These are phyloP conservation scores for Alliaria petiolata DNA, from an alignment of 345 rosid genomes.

Conservation along the genomic window DNA sequence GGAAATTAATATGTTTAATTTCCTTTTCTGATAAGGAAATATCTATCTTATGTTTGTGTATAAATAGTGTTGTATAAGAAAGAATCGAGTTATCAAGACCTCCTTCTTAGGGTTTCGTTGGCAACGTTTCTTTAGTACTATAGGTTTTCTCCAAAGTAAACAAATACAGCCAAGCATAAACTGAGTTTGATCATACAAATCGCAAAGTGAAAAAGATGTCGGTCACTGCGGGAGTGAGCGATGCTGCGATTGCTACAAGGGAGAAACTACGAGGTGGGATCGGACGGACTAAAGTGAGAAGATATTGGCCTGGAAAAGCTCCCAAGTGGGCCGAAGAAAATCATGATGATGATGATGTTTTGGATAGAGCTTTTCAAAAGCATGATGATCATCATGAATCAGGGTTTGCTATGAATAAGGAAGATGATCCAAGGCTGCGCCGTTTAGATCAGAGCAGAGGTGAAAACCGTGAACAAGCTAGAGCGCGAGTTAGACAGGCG, in stretches of 20 bases:
- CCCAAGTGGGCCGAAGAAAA: constrained; percentile 67
- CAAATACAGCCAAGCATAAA: too few relatives aligned
- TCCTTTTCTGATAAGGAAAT: neutral
- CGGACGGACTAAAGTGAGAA: constrained; percentile 48
- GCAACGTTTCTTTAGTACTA: too few relatives aligned
- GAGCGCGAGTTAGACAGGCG: constrained; percentile 40
- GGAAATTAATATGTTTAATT: too few relatives aligned
- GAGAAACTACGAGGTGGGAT: constrained; percentile 59
- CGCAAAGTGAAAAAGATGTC: constrained; percentile 36
- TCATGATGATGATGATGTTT: constrained; percentile 42
- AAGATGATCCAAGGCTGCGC: constrained; percentile 58
- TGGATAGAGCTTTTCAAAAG: too few relatives aligned
- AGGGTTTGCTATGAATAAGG: constrained; percentile 21
- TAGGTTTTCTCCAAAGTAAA: too few relatives aligned
- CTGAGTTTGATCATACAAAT: neutral
- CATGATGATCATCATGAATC: constrained; percentile 3
- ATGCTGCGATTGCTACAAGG: constrained; percentile 45
- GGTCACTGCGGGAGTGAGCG: constrained; percentile 61
- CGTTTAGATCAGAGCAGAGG: constrained; percentile 40
- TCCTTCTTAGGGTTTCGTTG: too few relatives aligned
- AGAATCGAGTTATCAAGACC: too few relatives aligned
- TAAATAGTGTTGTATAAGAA: neutral
- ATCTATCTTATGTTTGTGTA: neutral
- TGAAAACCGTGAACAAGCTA: constrained; percentile 48
- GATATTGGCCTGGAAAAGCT: constrained; percentile 70